phyloP scores from a whole-genome alignment of 495 filamentous ascomycete genomes.

The Annulohypoxylon nitens region DNA sequence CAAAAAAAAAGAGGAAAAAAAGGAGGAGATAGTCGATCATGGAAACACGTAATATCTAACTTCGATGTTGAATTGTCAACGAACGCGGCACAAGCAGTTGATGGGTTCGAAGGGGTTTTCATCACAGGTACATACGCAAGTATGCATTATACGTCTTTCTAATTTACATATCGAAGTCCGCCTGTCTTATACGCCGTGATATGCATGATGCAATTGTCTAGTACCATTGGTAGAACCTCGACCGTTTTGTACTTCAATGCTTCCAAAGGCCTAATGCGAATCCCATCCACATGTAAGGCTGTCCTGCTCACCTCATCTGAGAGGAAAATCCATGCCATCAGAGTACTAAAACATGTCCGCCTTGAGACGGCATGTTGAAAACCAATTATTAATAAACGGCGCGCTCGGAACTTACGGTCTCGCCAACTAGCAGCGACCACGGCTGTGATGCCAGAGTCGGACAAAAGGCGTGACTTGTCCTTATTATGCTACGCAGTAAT shows the following conservation, averaged over 20 bases:
- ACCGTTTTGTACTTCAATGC: not conserved
- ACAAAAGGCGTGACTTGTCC: constrained; percentile 16
- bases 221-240: constrained; percentile 10
- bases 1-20: too few relatives aligned
- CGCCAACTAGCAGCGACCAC: not conserved
- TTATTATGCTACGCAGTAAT: not conserved
- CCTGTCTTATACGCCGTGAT: constrained; percentile 35
- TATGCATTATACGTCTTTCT: constrained; percentile 22
- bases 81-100: not conserved
- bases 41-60: too few relatives aligned
- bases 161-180: constrained; percentile 33
- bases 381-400: not conserved
- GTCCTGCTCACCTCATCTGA: not conserved
- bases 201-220: constrained; percentile 48
- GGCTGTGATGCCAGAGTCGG: not conserved
- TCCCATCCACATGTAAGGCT: constrained; percentile 2
- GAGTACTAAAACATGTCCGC: constrained; percentile 9
- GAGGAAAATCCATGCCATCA: not conserved
- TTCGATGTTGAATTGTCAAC: not conserved
- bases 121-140: constrained; percentile 13
- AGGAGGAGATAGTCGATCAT: too few relatives aligned
- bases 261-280: not conserved
- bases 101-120: not conserved
- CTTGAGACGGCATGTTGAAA: constrained; percentile 4
- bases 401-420: not conserved